Base-by-base conservation (phyloP, 176 grass and related monocot genomes). In the Ananas comosus region DNA sequence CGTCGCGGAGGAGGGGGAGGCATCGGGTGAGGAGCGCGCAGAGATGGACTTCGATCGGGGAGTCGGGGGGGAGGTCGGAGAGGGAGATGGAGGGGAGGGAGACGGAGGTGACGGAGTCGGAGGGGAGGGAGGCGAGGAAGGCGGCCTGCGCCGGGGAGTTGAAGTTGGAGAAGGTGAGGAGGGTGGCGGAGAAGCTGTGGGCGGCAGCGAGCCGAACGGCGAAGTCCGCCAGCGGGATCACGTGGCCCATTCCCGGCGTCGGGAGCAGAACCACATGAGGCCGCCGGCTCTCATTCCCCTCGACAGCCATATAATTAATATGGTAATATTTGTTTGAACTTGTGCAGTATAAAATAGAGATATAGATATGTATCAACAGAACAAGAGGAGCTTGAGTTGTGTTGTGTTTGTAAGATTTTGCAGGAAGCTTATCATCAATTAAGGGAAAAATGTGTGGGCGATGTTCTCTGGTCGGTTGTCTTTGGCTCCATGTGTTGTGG, bases 201-300 rank as follows among this genome's bases (percentile, higher is more conserved):
- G 50, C 13, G 68, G 22, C 17, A 25, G 50, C 80, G 47, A 93
- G 68, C 49, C 71, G 25, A 1, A 16, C 27, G 13, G 90, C 80
- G 2, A 88, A 56, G 70, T 88, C 82, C 9, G 77, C 77, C 10
- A 68, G 16, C 1, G 90, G 85, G 52, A 67, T 33, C 29, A 93
- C 50, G 78, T 89, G 83, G 1, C 80, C 88, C 9, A 73, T 77
- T 3, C 88, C 80, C 13, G 88, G 80, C 72, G 86, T 70, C 1
- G 83, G 9, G 2, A 89, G 74, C n/a, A 94, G 11, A n/a, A 78
- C 81, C 22, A 94, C 67, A 75, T 85, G 91, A 8, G 76, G 76
- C 8, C 52, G 29, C 8, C 17, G 56, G 16, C 10, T 16, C 13
- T 61, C 17, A 9, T 16, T 61, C 2, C 9, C 10, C 0, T 61